A percentile compares a stretch with the other conserved stretches of the same genome.
Conservation (phyloP, 2,329 filamentous ascomycete genomes). For the Verticillium nonalfalfae region DNA sequence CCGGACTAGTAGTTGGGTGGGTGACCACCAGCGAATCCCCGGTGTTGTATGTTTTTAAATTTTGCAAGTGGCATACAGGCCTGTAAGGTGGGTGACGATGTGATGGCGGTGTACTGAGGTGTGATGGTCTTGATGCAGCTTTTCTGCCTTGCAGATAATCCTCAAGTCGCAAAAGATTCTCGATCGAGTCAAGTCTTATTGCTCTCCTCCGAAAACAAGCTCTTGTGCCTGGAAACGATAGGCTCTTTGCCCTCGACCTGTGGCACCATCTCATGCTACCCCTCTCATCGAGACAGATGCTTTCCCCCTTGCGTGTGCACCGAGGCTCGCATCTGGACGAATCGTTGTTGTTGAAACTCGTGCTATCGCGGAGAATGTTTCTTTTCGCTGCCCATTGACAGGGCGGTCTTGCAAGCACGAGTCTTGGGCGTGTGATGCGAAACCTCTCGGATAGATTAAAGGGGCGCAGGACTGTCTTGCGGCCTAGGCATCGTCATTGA, state of each 20-base stretch:
- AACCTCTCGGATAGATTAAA: not conserved
- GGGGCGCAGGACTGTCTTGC: not conserved
- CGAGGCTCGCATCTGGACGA: not conserved
- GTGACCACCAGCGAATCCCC: not conserved
- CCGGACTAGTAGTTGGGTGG: not conserved
- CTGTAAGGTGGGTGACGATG: not conserved
- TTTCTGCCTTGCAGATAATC: no score
- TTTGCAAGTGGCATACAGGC: not conserved
- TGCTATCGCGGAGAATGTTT: not conserved
- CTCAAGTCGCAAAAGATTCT: no score
- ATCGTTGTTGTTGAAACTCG: not conserved
- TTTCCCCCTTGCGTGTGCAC: not conserved
- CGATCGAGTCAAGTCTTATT: no score
- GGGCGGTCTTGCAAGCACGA: not conserved
- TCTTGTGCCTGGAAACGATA: not conserved
- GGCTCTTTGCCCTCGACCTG: no score
- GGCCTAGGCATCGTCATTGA: not conserved
- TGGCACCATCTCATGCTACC: no score
- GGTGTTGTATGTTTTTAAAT: not conserved
- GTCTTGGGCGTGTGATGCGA: not conserved
- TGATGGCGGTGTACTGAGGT: no score
- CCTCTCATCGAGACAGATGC: no score
- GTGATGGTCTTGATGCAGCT: not conserved
- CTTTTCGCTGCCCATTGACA: not conserved
- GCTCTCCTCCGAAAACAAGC: not conserved